phyloP scores from a whole-genome alignment of 129 eudicot genomes.

The Apium graveolens region DNA sequence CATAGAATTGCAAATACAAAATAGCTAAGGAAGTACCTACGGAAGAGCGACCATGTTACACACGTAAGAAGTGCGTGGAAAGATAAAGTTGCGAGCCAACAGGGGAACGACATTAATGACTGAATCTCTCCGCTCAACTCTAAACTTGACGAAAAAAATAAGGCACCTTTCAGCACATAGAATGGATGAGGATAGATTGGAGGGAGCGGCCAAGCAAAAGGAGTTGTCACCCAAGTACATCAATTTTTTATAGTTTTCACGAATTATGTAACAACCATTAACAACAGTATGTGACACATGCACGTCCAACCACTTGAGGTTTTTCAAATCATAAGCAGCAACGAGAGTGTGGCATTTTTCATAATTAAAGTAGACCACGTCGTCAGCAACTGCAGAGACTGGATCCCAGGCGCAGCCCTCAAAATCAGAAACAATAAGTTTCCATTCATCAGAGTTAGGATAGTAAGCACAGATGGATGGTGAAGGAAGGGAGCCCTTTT shows the following conservation, averaged over 20 bases:
- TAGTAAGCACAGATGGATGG: background rate
- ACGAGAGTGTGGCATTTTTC: background rate
- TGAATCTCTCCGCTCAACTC: background rate
- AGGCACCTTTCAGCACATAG: background rate
- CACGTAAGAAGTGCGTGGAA: too few relatives aligned
- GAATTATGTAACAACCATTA: background rate
- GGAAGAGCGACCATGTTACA: too few relatives aligned
- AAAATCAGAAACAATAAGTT: background rate
- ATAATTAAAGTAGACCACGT: background rate
- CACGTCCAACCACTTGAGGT: slow-evolving; percentile 1
- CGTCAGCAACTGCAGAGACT: background rate
- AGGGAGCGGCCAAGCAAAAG: background rate
- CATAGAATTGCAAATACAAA: too few relatives aligned
- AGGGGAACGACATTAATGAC: too few relatives aligned
- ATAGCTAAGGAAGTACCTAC: too few relatives aligned
- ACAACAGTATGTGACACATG: background rate
- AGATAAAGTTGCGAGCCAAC: too few relatives aligned
- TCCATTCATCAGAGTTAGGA: background rate
- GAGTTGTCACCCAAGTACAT: background rate
- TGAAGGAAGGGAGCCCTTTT: background rate
- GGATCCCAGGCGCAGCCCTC: background rate
- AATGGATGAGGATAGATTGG: background rate
- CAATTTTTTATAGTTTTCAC: background rate
- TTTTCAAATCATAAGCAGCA: background rate
- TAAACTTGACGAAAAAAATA: background rate